These are phyloP conservation scores for Phascolomyces articulosus DNA, from an alignment of 371 early-diverging fungal genomes.

Conservation along the genomic window DNA sequence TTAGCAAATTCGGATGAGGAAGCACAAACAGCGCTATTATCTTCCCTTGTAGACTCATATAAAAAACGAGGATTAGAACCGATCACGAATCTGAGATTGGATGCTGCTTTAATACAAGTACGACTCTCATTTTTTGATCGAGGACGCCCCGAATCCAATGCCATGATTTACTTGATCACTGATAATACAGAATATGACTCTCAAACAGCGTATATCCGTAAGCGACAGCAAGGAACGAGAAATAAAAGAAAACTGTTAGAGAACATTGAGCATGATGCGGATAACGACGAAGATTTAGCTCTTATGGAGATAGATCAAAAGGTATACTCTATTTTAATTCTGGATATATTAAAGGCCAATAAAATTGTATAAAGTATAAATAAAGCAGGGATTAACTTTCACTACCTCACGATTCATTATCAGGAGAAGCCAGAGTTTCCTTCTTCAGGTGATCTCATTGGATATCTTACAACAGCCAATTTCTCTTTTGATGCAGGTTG, in stretches of 20 bases:
- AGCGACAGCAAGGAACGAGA: not conserved
- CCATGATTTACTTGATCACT: conserved; percentile 51
- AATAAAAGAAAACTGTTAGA: not conserved
- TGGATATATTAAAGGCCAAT: not conserved
- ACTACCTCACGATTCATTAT: not conserved
- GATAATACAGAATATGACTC: conserved; percentile 28
- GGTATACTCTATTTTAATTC: not conserved
- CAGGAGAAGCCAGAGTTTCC: conserved; percentile 11
- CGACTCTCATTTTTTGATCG: conserved; percentile 45
- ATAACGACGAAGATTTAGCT: not conserved
- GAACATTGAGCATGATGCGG: not conserved
- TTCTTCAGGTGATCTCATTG: conserved; percentile 50
- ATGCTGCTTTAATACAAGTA: conserved; percentile 48
- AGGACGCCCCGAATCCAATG: conserved; percentile 55
- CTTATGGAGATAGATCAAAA: not conserved
- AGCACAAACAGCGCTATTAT: not conserved
- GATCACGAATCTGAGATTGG: conserved; percentile 3
- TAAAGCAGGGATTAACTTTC: not conserved
- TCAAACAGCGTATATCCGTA: not conserved
- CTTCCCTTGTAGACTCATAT: not conserved
- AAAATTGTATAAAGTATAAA: not conserved
- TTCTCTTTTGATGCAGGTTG: conserved; percentile 69
- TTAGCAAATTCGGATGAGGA: not conserved
- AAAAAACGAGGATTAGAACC: conserved; percentile 13
- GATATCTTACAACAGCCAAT: conserved; percentile 74